Percentiles rank a stretch among this genome's conserved stretches.
These are phyloP conservation scores for Limonium bicolor DNA, from an alignment of 148 eudicot genomes.

Conservation along the genomic window DNA sequence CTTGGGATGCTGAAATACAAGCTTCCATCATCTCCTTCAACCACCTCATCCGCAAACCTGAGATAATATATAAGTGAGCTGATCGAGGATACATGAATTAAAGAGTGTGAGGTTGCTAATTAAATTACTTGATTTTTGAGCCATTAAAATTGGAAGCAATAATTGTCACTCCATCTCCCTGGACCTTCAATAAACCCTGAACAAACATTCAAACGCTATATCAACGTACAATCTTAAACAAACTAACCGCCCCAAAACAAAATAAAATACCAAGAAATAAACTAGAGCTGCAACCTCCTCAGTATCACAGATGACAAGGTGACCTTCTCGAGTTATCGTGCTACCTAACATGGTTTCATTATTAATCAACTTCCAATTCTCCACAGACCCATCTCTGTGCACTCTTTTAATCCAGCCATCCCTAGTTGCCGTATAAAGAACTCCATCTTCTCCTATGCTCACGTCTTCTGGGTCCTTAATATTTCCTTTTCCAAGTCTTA, in stretches of 20 bases:
- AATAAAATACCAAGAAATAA: not conserved
- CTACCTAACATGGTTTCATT: slow-evolving; percentile 46
- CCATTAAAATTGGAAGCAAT: slow-evolving; percentile 50
- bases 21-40: slow-evolving; percentile 63
- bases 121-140: slow-evolving; percentile 40
- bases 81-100: no score
- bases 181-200: slow-evolving; percentile 73
- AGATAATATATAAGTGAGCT: not conserved
- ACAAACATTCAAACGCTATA: not conserved
- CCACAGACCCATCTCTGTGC: slow-evolving; percentile 48
- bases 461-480: slow-evolving; percentile 55
- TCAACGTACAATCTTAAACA: no score
- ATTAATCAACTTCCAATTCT: slow-evolving; percentile 39
- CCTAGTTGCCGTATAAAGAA: slow-evolving; percentile 59
- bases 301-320: slow-evolving; percentile 48
- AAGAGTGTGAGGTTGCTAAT: no score
- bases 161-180: slow-evolving; percentile 47
- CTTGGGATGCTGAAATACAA: slow-evolving; percentile 74
- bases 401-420: slow-evolving; percentile 80
- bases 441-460: slow-evolving; percentile 46
- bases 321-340: slow-evolving; percentile 21
- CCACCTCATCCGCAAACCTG: slow-evolving; percentile 89
- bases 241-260: not conserved
- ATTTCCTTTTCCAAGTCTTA: slow-evolving; percentile 62
- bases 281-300: slow-evolving; percentile 21